Conservation (phyloP, 345 rosid species). For the Cochlearia excelsa region DNA sequence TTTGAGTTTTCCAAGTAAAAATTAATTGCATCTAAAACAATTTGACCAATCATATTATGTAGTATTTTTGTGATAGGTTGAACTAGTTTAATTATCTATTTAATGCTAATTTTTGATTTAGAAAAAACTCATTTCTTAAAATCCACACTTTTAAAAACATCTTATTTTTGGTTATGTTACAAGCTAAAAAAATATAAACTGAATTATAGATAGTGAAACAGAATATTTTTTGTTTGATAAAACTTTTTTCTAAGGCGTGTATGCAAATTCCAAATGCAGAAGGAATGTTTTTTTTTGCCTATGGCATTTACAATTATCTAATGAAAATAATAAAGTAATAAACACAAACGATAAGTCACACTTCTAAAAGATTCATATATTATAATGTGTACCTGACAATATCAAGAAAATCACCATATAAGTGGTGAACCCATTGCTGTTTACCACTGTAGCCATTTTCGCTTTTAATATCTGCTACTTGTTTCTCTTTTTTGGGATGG, state of each 20-base stretch:
- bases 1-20: too few relatives aligned
- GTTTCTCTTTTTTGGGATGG: background rate
- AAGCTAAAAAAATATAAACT: too few relatives aligned
- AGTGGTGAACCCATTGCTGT: background rate
- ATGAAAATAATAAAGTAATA: background rate
- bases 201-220: background rate
- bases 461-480: background rate
- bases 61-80: too few relatives aligned
- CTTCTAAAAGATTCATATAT: background rate
- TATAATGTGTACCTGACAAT: conserved; percentile 1
- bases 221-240: too few relatives aligned
- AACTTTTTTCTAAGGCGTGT: background rate
- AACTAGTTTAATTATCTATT: too few relatives aligned
- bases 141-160: too few relatives aligned
- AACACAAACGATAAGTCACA: background rate
- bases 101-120: too few relatives aligned
- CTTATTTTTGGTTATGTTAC: too few relatives aligned
- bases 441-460: background rate
- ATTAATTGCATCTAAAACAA: too few relatives aligned
- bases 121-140: too few relatives aligned
- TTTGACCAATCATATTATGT: too few relatives aligned
- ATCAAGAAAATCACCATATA: background rate
- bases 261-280: background rate
- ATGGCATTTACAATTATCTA: background rate
- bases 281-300: background rate